Evolutionary conservation across 2,329 filamentous ascomycete species (phyloP).

Genomic region (Fusarium sp.): DNA sequence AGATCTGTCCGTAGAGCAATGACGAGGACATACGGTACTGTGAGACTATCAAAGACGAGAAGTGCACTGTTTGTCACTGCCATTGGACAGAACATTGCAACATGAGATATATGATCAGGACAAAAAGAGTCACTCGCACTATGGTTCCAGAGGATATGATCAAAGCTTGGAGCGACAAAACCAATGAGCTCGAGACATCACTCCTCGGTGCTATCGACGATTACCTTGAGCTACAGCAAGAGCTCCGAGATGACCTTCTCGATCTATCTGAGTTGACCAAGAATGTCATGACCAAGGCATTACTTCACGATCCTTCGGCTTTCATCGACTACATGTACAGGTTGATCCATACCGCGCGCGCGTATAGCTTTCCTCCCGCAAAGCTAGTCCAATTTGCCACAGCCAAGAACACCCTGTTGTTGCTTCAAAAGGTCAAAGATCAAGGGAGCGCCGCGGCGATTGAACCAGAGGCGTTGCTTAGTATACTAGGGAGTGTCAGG

Average conservation of each 20-base stretch:
- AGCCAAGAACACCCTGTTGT: not conserved
- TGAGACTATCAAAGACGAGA: not conserved
- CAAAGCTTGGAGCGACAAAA: not conserved
- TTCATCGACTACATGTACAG: not conserved
- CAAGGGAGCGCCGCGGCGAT: not conserved
- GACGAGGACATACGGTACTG: not conserved
- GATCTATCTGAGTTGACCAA: not conserved
- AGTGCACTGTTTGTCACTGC: not conserved
- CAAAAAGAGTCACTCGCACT: not conserved
- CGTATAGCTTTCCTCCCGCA: not conserved
- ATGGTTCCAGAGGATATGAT: not conserved
- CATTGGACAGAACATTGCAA: slow-evolving; percentile 1
- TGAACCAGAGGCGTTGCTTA: not conserved
- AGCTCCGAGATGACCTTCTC: not conserved
- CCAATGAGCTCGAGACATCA: not conserved
- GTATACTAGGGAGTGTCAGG: not conserved
- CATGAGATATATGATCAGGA: not conserved
- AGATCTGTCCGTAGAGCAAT: not conserved
- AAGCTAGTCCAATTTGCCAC: not conserved
- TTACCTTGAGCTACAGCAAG: not conserved
- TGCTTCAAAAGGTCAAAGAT: not conserved
- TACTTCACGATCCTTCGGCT: not conserved
- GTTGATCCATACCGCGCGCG: not conserved
- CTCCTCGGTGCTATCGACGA: not conserved
- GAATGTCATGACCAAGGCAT: not conserved